Conservation (phyloP, 257 asterid species). For the Coffea eugenioides region DNA sequence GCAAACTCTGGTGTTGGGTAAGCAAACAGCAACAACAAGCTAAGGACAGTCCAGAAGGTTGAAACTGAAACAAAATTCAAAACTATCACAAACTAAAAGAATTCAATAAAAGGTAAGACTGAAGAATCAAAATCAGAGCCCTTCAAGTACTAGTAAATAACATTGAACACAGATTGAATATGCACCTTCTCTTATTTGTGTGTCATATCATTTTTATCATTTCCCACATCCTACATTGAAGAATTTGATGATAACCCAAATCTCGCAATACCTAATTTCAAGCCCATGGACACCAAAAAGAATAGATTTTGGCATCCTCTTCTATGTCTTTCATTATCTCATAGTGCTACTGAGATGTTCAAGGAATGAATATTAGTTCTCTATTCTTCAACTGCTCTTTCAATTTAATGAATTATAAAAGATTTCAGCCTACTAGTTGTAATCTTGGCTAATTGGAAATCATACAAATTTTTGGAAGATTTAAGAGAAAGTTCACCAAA, state of each 20-base stretch:
- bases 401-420: neutral
- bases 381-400: neutral
- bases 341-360: neutral
- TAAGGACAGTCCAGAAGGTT: slow-evolving; percentile 74
- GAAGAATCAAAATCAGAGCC: neutral
- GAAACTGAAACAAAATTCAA: slow-evolving; percentile 57
- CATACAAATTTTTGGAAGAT: neutral
- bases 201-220: neutral
- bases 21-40: slow-evolving; percentile 91
- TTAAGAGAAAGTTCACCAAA: neutral
- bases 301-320: neutral
- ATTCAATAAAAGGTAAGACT: neutral
- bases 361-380: neutral
- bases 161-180: neutral
- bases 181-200: neutral
- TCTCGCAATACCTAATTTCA: neutral
- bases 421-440: neutral
- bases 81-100: neutral
- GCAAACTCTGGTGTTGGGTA: slow-evolving; percentile 92
- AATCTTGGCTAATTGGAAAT: neutral
- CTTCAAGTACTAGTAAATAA: neutral
- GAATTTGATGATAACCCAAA: neutral
- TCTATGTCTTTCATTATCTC: neutral
- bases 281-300: neutral
- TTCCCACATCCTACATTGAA: neutral